These are phyloP conservation scores for Xylariales sp. DNA, from an alignment of 2,329 filamentous ascomycete species.

Conservation along the genomic window DNA sequence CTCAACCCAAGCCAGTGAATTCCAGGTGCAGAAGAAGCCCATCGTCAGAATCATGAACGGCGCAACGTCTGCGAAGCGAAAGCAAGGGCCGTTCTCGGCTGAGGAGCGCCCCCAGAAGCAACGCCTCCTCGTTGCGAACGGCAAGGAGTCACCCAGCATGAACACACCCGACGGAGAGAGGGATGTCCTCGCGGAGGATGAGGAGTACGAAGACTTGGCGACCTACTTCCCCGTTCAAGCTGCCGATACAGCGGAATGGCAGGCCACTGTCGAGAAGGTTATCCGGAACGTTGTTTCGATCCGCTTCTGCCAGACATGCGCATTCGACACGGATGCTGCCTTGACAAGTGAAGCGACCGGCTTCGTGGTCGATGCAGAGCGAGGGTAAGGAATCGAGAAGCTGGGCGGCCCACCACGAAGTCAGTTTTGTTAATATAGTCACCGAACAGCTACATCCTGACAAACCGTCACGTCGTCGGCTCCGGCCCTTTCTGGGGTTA, in stretches of 20 bases:
- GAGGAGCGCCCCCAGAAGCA: slow-evolving; percentile 39
- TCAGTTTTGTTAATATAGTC: not conserved
- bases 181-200: slow-evolving; percentile 34
- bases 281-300: slow-evolving; percentile 98
- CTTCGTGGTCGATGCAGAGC: slow-evolving; percentile 93
- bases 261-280: slow-evolving; percentile 89
- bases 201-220: slow-evolving; percentile 35
- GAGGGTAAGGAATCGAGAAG: slow-evolving; percentile 54
- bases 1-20: slow-evolving; percentile 4
- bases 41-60: slow-evolving; percentile 35
- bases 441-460: slow-evolving; percentile 64
- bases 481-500: slow-evolving; percentile 97
- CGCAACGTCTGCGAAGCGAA: slow-evolving; percentile 46
- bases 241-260: slow-evolving; percentile 78
- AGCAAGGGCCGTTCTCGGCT: slow-evolving; percentile 38
- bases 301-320: slow-evolving; percentile 95
- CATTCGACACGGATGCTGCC: slow-evolving; percentile 95
- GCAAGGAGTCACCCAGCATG: slow-evolving; percentile 44
- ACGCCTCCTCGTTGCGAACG: slow-evolving; percentile 30
- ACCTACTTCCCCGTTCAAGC: slow-evolving; percentile 30
- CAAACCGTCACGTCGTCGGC: slow-evolving; percentile 89
- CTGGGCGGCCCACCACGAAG: not conserved
- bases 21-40: not conserved
- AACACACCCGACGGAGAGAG: slow-evolving; percentile 40
- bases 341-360: slow-evolving; percentile 94